phyloP scores from a whole-genome alignment of 1,284 basidiomycete species.

The Trichosporon ovoides region DNA sequence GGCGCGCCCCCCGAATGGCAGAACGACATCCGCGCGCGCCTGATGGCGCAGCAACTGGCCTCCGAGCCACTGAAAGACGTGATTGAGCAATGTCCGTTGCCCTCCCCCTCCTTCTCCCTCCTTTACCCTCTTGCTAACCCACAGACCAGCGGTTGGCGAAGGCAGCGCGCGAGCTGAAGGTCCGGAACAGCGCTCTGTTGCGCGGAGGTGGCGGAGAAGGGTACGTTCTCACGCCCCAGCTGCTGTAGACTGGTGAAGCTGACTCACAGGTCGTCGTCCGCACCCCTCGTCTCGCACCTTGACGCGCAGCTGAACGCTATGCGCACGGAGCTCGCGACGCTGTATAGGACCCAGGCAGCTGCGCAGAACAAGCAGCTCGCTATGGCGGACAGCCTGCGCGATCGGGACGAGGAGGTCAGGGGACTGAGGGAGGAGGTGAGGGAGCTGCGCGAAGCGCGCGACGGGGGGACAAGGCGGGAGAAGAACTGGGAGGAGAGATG shows the following conservation, averaged over 20 bases:
- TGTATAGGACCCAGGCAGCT: slow-evolving; percentile 87
- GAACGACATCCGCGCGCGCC: slow-evolving; percentile 56
- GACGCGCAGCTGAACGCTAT: slow-evolving; percentile 87
- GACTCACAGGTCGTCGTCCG: slow-evolving; percentile 4
- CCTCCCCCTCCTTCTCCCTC: background rate
- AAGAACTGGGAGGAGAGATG: slow-evolving; percentile 75
- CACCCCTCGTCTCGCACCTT: slow-evolving; percentile 71
- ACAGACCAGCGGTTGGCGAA: slow-evolving; percentile 81
- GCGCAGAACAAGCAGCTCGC: slow-evolving; percentile 85
- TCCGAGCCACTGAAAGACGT: slow-evolving; percentile 64
- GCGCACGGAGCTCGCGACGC: slow-evolving; percentile 80
- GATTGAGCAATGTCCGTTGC: slow-evolving; percentile 72
- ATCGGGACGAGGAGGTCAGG: slow-evolving; percentile 79
- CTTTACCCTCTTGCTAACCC: slow-evolving; percentile 15
- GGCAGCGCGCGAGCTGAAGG: slow-evolving; percentile 79
- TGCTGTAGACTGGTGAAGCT: no score
- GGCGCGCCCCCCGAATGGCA: slow-evolving; percentile 39
- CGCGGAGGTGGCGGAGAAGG: slow-evolving; percentile 41
- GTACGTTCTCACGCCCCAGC: slow-evolving; percentile 49
- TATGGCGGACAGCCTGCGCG: slow-evolving; percentile 88
- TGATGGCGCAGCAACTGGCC: slow-evolving; percentile 63
- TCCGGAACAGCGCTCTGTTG: slow-evolving; percentile 77
- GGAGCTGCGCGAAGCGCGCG: slow-evolving; percentile 72
- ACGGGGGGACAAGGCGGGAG: slow-evolving; percentile 29
- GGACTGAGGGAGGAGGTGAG: slow-evolving; percentile 77